Percentiles rank a stretch among this genome's conserved stretches.
Evolutionary conservation across 345 rosid species (phyloP).

Genomic region (Excoecaria agallocha): DNA sequence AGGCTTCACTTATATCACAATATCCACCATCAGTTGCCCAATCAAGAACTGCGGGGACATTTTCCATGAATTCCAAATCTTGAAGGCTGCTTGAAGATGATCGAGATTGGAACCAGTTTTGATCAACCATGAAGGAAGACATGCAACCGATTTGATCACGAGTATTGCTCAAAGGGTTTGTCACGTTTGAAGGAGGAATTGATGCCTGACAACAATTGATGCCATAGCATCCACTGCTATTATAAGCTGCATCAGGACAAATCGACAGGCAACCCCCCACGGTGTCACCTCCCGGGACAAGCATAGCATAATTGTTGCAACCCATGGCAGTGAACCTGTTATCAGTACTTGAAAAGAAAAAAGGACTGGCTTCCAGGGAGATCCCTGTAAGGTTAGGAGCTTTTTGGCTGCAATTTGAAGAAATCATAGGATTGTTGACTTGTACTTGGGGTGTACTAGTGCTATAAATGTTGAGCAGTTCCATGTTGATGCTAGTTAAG

Average conservation of each 20-base stretch:
- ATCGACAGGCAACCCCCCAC: no score
- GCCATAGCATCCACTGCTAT: conserved; percentile 7
- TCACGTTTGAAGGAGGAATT: not conserved
- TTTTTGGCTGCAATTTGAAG: not conserved
- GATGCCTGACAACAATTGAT: conserved; percentile 11
- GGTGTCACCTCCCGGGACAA: not conserved
- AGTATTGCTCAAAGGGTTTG: not conserved
- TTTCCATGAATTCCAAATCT: not conserved
- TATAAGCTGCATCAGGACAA: no score
- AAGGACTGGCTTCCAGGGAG: not conserved
- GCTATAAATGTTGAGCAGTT: not conserved
- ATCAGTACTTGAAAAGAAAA: not conserved
- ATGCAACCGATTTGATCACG: not conserved
- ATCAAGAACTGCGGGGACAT: not conserved
- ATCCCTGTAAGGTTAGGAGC: not conserved
- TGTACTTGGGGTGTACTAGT: rapidly evolving
- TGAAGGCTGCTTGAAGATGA: not conserved
- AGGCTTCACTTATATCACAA: not conserved
- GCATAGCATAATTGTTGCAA: not conserved
- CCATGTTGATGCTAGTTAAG: not conserved
- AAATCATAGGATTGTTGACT: not conserved
- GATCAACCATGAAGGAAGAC: not conserved
- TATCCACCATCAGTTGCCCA: not conserved
- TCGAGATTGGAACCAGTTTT: not conserved
- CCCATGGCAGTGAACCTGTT: not conserved